Conservation (phyloP, 768 basidiomycete species). For the Podaxis sp. region DNA sequence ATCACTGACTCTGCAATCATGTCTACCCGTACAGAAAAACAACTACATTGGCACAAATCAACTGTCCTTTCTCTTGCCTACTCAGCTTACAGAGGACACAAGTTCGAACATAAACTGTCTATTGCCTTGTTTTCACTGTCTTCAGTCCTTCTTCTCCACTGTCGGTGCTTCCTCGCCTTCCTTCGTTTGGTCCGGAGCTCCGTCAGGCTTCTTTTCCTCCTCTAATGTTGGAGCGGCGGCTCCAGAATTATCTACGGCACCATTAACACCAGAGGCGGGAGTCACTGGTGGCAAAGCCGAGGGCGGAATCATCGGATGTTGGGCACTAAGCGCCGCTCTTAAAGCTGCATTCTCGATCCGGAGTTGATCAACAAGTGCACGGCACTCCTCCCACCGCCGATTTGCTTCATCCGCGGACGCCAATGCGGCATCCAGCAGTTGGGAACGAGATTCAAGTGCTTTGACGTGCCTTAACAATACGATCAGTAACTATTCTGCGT, state of each 20-base stretch:
- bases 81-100: neutral
- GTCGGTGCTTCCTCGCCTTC: conserved; percentile 25
- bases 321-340: conserved; percentile 62
- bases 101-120: neutral
- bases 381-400: conserved; percentile 86
- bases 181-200: conserved; percentile 25
- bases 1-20: conserved; percentile 9
- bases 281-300: conserved; percentile 15
- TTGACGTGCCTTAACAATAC: conserved; percentile 68
- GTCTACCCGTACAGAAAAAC: conserved; percentile 8
- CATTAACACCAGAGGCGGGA: conserved; percentile 5
- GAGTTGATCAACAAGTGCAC: conserved; percentile 85
- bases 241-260: neutral
- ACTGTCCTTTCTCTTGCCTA: neutral
- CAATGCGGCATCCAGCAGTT: conserved; percentile 81
- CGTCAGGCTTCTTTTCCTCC: conserved; percentile 26
- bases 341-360: conserved; percentile 81
- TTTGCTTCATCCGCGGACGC: conserved; percentile 88
- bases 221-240: conserved; percentile 14
- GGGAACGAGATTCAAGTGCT: conserved; percentile 81
- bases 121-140: neutral
- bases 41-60: neutral
- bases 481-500: conserved; percentile 1
- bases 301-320: conserved; percentile 36
- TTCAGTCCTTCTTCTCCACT: conserved; percentile 18